Conservation (phyloP, 2,329 filamentous ascomycete species). For the Xylaria sp. region DNA sequence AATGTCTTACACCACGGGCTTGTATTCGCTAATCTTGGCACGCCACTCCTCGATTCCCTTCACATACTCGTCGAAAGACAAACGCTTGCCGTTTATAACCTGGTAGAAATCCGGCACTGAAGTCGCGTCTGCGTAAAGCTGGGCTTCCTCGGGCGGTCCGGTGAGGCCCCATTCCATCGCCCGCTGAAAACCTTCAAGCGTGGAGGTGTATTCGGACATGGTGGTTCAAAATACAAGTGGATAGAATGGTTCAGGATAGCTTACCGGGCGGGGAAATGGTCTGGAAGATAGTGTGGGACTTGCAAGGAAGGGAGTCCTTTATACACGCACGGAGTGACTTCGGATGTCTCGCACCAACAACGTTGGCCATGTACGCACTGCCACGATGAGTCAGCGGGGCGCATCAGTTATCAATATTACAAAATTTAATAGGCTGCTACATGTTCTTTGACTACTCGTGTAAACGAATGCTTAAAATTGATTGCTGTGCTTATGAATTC, state of each 20-base stretch:
- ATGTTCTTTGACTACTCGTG: too few relatives aligned
- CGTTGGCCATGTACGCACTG: too few relatives aligned
- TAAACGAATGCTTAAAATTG: too few relatives aligned
- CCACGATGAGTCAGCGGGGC: too few relatives aligned
- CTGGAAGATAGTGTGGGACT: background rate
- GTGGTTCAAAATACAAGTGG: background rate
- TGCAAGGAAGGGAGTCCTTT: too few relatives aligned
- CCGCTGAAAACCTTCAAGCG: conserved; percentile 44
- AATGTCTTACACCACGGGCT: conserved; percentile 46
- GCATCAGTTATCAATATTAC: too few relatives aligned
- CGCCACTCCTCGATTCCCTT: conserved; percentile 46
- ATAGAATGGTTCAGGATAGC: background rate
- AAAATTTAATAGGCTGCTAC: too few relatives aligned
- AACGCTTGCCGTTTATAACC: conserved; percentile 42
- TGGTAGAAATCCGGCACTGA: conserved; percentile 42
- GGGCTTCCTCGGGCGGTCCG: conserved; percentile 38
- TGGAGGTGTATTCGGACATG: conserved; percentile 47
- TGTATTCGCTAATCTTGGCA: conserved; percentile 45
- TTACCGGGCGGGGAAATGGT: background rate
- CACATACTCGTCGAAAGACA: conserved; percentile 41
- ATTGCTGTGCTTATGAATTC: too few relatives aligned
- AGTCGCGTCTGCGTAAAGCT: conserved; percentile 25
- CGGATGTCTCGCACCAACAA: too few relatives aligned
- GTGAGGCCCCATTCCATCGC: conserved; percentile 43
- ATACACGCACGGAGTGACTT: too few relatives aligned